Evolutionary conservation across 148 eudicot genomes (phyloP), one percentile per base, ranked within the genome.

Genomic region (Euryodendron excelsum): DNA sequence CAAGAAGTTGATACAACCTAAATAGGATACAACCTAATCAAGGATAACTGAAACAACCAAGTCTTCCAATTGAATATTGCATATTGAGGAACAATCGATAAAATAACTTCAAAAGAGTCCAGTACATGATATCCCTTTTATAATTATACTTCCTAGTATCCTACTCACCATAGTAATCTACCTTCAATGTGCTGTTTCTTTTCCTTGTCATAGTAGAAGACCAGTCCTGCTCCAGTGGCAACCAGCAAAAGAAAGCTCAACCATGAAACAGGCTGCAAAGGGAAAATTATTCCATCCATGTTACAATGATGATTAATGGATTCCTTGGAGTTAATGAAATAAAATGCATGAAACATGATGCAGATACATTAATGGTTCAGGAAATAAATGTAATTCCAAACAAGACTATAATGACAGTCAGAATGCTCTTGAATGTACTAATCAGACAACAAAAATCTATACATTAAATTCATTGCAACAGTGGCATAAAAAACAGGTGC

Each of bases 131-230:
- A 18, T 23, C 39, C 18, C 5, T 11, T 60, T 33, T 34, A 2
- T 62, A 52, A 33, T 55, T 70, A 44, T 14, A 15, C 31, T 72
- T 27, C 55, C 64, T 58, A 70, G 0, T 39, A 62, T 27, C 78
- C 81, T 79, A 91, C 90, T 90, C 89, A 89, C 90, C 91, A 82
- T 85, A 94, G 81, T 79, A 61, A 84, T 86, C 90, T 93, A 95
- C 98, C 98, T 95, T 95, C 91, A 84, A 95, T 95, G 85, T 89
- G 97, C 33, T 84, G 88, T 74, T 86, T 95, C 90, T 95, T 95
- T 79, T 91, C 97, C 60, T 79, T 84, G 80, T 95, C 98, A 78
- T 93, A 95, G 86, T 95, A 95, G 80, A 58, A 90, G 31, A 93
- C 70, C 67, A 95, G 71, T 64, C 96, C 96, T 41, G 88, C 97